Percentiles rank a stretch among this genome's conserved stretches.
Evolutionary conservation across 192 early-diverging fungal genomes (phyloP).

Genomic region (Podochytrium sp.): DNA sequence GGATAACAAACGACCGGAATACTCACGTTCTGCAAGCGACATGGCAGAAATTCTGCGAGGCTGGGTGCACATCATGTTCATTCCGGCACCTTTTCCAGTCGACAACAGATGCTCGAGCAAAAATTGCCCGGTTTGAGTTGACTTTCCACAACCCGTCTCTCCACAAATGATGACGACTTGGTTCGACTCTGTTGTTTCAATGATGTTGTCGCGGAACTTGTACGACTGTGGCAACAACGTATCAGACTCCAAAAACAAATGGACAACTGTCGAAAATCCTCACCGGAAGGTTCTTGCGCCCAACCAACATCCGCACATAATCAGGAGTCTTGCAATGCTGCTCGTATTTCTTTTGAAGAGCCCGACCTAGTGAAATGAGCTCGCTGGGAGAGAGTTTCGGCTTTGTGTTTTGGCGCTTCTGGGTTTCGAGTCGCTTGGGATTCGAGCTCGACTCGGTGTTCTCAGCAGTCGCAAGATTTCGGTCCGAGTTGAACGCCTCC

Average conservation of each 20-base stretch:
- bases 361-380: neutral
- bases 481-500: too few species aligned
- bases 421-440: too few species aligned
- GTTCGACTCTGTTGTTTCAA: conserved; percentile 35
- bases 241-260: too few species aligned
- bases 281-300: conserved; percentile 65
- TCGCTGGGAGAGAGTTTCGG: neutral
- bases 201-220: conserved; percentile 59
- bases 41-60: conserved; percentile 69
- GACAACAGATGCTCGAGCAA: conserved; percentile 64
- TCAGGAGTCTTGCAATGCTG: neutral
- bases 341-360: conserved; percentile 9
- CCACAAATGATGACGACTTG: conserved; percentile 78
- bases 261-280: too few species aligned
- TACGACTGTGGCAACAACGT: too few species aligned
- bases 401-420: neutral
- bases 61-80: conserved; percentile 77
- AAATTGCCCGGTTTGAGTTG: conserved; percentile 71
- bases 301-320: conserved; percentile 40
- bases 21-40: conserved; percentile 72
- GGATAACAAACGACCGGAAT: too few species aligned
- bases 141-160: conserved; percentile 72
- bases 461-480: too few species aligned
- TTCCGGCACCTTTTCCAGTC: conserved; percentile 38
- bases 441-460: too few species aligned